A percentile compares a stretch with the other conserved stretches of the same genome.
These are phyloP conservation scores for Ploettnerulaceae sp. DNA, from an alignment of 2,329 filamentous ascomycete species.

Conservation along the genomic window DNA sequence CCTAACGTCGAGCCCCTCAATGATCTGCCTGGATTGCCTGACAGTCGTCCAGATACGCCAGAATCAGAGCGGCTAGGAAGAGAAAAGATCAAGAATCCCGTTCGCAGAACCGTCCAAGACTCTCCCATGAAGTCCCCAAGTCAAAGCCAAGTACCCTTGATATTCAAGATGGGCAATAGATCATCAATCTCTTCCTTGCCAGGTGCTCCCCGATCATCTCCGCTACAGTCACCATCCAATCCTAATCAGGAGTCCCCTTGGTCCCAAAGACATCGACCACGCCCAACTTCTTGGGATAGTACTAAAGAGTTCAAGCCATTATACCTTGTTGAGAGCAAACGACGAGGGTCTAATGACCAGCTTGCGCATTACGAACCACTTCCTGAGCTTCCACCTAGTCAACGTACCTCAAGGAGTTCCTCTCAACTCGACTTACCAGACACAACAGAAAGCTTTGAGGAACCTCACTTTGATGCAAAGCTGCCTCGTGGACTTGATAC, in stretches of 20 bases:
- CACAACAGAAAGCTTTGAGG: slow-evolving; percentile 24
- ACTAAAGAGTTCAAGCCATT: slow-evolving; percentile 73
- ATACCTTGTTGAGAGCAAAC: slow-evolving; percentile 64
- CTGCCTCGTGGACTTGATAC: slow-evolving; percentile 10
- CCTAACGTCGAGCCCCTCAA: slow-evolving; percentile 37
- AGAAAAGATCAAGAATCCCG: slow-evolving; percentile 21
- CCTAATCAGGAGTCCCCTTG: slow-evolving; percentile 27
- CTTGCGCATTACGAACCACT: slow-evolving; percentile 36
- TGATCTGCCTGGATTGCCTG: slow-evolving; percentile 51
- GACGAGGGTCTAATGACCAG: slow-evolving; percentile 21
- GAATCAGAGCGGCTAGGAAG: slow-evolving; percentile 27
- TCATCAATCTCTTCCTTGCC: slow-evolving; percentile 41
- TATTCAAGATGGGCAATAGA: slow-evolving; percentile 44
- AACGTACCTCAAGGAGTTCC: slow-evolving; percentile 42
- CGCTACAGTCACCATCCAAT: slow-evolving; percentile 36
- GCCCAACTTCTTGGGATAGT: slow-evolving; percentile 58
- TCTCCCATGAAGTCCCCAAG: slow-evolving; percentile 36
- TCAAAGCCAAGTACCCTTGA: slow-evolving; percentile 51
- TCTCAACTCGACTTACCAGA: slow-evolving; percentile 39
- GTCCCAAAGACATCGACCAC: slow-evolving; percentile 39
- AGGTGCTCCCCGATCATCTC: slow-evolving; percentile 38
- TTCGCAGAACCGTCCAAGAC: slow-evolving; percentile 27
- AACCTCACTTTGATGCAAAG: too few relatives aligned
- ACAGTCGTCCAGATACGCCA: slow-evolving; percentile 49
- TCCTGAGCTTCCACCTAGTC: slow-evolving; percentile 48